Evolutionary conservation across 371 early-diverging fungal genomes (phyloP), one percentile per base, ranked within the genome.

Genomic region (Blyttiomyces sp.): DNA sequence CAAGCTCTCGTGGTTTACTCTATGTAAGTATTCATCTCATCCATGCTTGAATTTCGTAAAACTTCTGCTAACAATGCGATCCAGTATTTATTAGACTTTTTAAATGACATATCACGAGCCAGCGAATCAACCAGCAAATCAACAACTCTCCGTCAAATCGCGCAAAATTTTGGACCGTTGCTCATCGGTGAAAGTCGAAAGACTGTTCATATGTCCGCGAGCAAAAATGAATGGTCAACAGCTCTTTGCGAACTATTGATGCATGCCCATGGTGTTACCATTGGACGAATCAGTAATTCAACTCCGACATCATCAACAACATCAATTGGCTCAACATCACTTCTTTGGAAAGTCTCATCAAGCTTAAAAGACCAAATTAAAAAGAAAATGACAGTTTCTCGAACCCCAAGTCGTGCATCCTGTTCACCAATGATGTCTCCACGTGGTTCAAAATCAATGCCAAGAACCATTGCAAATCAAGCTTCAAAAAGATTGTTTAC

Each of bases 61-160:
- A 24, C 19, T 21, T 11, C 23, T 17, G 16, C 33, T 32, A 4
- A 42, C 23, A 9, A 39, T 0, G 27, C 39, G 11, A 30, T 21
- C 19, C 46, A 59, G 60, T 59, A 51, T 42, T 42, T 34, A 50
- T 42, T 59, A 16, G 50, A 49, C 24, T 59, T 59, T 31, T 42
- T 59, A 17, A 43, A 44, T 9, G 52, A 39, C 50, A 52, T 59
- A 19, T 59, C 49, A 35, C 30, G 52, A n/a, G 16, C 60, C 16
- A 59, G 44, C n/a, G 2, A 43, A 0, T 2, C 13, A 5, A 24
- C 24, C 16, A 52, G 35, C 30, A 17, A 26, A 1, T 43, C 39
- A 6, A 13, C 60, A 7, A 32, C 39, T 11, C 33, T 34, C 35
- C 60, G 60, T 23, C 32, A 59, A 17, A 16, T 59, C 5, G 50